Percentiles rank a stretch among this genome's conserved stretches.
Conservation (phyloP, 1,284 basidiomycete species). For the Naganishia liquefaciens region DNA sequence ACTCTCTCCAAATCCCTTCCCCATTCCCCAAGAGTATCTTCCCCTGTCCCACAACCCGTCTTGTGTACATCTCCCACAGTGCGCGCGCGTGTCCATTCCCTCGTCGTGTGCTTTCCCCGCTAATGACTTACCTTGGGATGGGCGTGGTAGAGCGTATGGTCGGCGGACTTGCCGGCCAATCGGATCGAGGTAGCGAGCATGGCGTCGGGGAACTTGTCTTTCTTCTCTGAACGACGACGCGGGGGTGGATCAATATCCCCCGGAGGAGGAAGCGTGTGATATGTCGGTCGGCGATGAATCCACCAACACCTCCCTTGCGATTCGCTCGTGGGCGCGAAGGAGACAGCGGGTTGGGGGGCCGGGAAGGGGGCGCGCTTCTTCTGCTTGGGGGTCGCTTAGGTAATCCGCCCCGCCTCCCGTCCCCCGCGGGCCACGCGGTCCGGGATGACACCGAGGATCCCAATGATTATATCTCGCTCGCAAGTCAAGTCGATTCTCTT, state of each 20-base stretch:
- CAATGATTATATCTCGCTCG: no score
- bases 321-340: background rate
- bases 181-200: slow-evolving; percentile 22
- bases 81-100: background rate
- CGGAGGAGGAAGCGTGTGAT: background rate
- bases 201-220: background rate
- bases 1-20: no score
- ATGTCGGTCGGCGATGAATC: background rate
- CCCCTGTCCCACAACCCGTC: background rate
- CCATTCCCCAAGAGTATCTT: no score
- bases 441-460: no score
- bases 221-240: no score
- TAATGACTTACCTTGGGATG: slow-evolving; percentile 63
- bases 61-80: no score
- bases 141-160: slow-evolving; percentile 83
- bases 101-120: background rate
- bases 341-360: background rate
- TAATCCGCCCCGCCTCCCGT: no score
- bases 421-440: no score
- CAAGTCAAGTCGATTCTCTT: background rate
- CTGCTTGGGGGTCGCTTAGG: background rate
- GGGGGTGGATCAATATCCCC: background rate
- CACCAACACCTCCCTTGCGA: background rate
- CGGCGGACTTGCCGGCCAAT: slow-evolving; percentile 58
- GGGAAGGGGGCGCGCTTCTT: background rate